These are phyloP conservation scores for Colletotrichum spinosum DNA, from an alignment of 2,329 filamentous ascomycete species.

Conservation along the genomic window DNA sequence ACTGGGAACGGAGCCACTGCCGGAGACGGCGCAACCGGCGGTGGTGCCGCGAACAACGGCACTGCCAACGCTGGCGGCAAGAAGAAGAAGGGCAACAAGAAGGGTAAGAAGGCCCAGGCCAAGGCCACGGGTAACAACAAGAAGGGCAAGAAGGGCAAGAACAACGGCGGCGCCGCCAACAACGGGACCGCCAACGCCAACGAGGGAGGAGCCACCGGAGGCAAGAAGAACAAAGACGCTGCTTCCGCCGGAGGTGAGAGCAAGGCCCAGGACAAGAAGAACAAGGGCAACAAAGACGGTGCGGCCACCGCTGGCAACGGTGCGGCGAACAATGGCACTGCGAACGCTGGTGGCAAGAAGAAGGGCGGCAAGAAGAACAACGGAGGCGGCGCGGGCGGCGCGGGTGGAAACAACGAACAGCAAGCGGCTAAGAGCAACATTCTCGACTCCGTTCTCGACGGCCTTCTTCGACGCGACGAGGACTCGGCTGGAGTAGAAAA, in stretches of 20 bases:
- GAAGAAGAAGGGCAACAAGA: background rate
- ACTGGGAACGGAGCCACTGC: background rate
- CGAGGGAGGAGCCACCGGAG: background rate
- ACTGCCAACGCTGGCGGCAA: background rate
- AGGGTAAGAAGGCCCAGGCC: too few relatives aligned
- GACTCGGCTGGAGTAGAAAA: slow-evolving; percentile 6
- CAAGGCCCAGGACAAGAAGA: slow-evolving; percentile 20
- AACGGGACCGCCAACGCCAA: slow-evolving; percentile 31
- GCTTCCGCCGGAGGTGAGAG: background rate
- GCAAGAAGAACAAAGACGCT: background rate
- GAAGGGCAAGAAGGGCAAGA: slow-evolving; percentile 11
- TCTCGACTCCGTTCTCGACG: slow-evolving; percentile 9
- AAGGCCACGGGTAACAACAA: background rate
- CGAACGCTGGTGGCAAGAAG: slow-evolving; percentile 13
- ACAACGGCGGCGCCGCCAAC: slow-evolving; percentile 17
- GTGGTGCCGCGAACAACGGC: background rate
- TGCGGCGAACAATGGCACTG: slow-evolving; percentile 24
- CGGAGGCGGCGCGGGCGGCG: background rate
- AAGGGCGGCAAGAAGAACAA: background rate
- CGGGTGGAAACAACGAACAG: background rate
- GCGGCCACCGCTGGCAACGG: slow-evolving; percentile 2
- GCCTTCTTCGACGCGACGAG: slow-evolving; percentile 28
- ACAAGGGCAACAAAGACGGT: slow-evolving; percentile 5
- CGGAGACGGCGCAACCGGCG: background rate
- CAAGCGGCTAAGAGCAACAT: slow-evolving; percentile 1